phyloP scores from a whole-genome alignment of 2,329 filamentous ascomycete genomes.

The Davidsoniella australis region DNA sequence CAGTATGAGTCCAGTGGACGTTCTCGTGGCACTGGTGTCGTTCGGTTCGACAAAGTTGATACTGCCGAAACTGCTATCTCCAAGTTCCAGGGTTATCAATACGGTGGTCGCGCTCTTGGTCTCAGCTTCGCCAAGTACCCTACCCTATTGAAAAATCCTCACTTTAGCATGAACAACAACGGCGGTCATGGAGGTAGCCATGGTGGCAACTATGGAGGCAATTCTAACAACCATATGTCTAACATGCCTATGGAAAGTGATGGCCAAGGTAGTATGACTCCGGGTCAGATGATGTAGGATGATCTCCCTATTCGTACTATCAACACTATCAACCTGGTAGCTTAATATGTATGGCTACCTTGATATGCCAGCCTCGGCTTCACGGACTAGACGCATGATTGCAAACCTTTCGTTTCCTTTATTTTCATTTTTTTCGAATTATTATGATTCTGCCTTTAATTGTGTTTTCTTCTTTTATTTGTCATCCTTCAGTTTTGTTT shows the following conservation, averaged over 20 bases:
- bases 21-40: conserved; percentile 89
- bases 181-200: neutral
- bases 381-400: neutral
- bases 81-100: conserved; percentile 96
- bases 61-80: conserved; percentile 87
- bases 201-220: neutral
- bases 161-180: conserved; percentile 20
- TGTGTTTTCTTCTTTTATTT: neutral
- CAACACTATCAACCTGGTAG: neutral
- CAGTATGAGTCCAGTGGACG: conserved; percentile 95
- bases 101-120: conserved; percentile 83
- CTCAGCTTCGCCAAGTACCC: conserved; percentile 89
- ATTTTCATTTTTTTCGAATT: neutral
- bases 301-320: neutral
- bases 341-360: neutral
- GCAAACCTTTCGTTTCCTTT: neutral
- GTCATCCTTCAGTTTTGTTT: neutral
- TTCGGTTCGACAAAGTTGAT: conserved; percentile 68
- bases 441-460: neutral
- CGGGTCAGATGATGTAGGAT: conserved; percentile 91
- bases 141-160: conserved; percentile 34
- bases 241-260: conserved; percentile 57
- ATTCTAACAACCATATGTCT: too few relatives aligned
- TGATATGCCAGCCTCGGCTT: neutral
- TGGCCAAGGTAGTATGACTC: conserved; percentile 60